Conservation (phyloP, 2,329 filamentous ascomycete genomes). For the Neospermospora avenae region DNA sequence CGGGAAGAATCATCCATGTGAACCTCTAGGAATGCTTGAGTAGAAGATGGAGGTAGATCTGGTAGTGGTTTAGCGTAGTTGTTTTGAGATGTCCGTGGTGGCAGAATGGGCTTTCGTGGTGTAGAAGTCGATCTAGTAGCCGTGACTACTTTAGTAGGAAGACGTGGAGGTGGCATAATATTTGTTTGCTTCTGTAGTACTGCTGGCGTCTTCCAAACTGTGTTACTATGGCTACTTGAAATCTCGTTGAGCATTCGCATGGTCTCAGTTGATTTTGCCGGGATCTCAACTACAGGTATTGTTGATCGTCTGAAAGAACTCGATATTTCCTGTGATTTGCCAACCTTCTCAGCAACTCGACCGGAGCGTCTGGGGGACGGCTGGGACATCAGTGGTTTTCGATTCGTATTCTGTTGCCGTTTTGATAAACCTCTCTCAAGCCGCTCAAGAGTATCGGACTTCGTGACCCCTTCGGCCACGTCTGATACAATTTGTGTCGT, state of each 20-base stretch:
- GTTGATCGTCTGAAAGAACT: not conserved
- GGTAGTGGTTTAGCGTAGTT: not conserved
- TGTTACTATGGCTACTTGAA: not conserved
- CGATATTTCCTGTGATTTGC: not conserved
- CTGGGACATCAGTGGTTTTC: not conserved
- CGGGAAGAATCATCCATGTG: constrained; percentile 54
- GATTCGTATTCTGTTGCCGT: not conserved
- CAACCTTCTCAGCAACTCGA: not conserved
- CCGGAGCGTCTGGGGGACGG: not conserved
- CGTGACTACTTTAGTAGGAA: constrained; percentile 13
- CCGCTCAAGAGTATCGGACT: constrained; percentile 9
- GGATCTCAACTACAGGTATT: not conserved
- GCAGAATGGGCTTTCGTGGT: not conserved
- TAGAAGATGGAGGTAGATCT: constrained; percentile 40
- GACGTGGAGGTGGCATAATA: constrained; percentile 25
- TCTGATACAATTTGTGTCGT: constrained; percentile 22
- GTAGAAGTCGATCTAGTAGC: constrained; percentile 8
- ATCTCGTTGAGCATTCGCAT: not conserved
- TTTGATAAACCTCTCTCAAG: not conserved
- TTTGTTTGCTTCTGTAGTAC: constrained; percentile 14
- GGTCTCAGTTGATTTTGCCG: not conserved
- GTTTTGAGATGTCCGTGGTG: not conserved
- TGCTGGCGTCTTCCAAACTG: not conserved
- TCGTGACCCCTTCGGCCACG: constrained; percentile 13
- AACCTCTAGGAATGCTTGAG: constrained; percentile 49